A percentile compares a stretch with the other conserved stretches of the same genome.
phyloP scores from a whole-genome alignment of 2,329 filamentous ascomycete genomes.

The Onygena corvina region DNA sequence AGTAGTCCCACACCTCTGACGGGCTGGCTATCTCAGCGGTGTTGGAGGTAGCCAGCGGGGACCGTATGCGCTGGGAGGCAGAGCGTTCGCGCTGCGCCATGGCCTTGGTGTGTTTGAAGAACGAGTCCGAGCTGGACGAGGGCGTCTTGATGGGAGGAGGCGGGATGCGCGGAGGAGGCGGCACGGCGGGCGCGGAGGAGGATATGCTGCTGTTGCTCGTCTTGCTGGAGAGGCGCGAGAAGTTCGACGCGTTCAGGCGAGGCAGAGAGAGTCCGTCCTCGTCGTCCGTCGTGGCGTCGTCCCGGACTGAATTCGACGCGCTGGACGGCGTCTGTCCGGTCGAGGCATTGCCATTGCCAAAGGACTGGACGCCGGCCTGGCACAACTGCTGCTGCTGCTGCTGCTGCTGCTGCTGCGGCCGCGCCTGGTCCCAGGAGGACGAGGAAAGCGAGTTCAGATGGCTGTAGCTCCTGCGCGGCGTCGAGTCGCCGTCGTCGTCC shows the following conservation, averaged over 20 bases:
- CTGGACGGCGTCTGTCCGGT: not conserved
- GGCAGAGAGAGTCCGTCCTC: slow-evolving; percentile 62
- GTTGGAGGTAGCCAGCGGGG: slow-evolving; percentile 24
- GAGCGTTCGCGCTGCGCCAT: slow-evolving; percentile 26
- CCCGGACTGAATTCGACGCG: not conserved
- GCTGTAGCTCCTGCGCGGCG: slow-evolving; percentile 15
- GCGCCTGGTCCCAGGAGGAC: not conserved
- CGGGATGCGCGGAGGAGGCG: slow-evolving; percentile 35
- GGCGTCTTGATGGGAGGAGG: not conserved
- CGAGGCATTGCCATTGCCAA: no score
- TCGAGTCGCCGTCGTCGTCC: slow-evolving; percentile 14
- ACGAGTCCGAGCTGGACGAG: slow-evolving; percentile 46
- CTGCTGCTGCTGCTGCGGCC: not conserved
- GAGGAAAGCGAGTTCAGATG: not conserved
- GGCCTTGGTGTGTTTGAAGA: slow-evolving; percentile 36
- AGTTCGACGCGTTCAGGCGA: slow-evolving; percentile 18
- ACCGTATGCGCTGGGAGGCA: slow-evolving; percentile 27
- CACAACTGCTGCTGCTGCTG: slow-evolving; percentile 2
- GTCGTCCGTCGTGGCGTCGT: slow-evolving; percentile 66
- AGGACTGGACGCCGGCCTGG: no score
- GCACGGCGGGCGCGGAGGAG: slow-evolving; percentile 23
- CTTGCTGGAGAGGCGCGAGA: slow-evolving; percentile 30
- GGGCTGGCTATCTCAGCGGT: slow-evolving; percentile 28
- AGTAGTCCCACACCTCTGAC: slow-evolving; percentile 68
- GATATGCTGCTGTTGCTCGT: slow-evolving; percentile 19